phyloP scores from a whole-genome alignment of 345 rosid genomes.

The Pistacia integerrima region DNA sequence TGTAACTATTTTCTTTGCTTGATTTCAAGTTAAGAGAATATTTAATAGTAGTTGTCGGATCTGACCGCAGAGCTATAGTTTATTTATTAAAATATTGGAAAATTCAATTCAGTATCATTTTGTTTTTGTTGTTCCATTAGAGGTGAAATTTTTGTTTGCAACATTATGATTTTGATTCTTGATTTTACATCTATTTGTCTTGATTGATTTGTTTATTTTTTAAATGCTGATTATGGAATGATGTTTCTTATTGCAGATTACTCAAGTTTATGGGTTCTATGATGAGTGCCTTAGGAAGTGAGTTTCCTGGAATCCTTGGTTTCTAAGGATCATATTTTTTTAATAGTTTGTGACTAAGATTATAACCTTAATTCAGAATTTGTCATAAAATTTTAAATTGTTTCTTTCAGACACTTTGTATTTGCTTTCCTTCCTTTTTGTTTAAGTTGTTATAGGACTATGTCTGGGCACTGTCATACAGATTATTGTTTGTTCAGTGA shows the following conservation, averaged over 20 bases:
- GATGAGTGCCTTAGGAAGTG: constrained; percentile 98
- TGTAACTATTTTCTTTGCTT: not conserved
- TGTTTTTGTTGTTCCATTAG: not conserved
- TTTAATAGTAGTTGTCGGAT: not conserved
- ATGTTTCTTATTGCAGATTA: constrained; percentile 64
- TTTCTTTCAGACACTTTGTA: not conserved
- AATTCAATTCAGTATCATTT: no score
- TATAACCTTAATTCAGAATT: not conserved
- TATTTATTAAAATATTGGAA: no score
- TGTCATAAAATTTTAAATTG: not conserved
- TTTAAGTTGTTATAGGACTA: not conserved
- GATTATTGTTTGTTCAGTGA: not conserved
- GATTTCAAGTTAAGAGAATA: constrained; percentile 5
- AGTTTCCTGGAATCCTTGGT: constrained; percentile 39
- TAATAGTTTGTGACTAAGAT: not conserved
- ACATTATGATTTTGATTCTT: not conserved
- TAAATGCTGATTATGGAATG: constrained; percentile 17
- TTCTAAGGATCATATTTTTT: not conserved
- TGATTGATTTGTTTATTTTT: not conserved
- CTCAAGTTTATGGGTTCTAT: constrained; percentile 99
- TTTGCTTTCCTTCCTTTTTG: not conserved
- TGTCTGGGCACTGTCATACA: not conserved
- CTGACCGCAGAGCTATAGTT: not conserved
- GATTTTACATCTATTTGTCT: not conserved
- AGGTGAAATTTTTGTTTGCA: not conserved